Evolutionary conservation across 805 yeast species (phyloP).

Genomic region (Jamesozyma rosinii): DNA sequence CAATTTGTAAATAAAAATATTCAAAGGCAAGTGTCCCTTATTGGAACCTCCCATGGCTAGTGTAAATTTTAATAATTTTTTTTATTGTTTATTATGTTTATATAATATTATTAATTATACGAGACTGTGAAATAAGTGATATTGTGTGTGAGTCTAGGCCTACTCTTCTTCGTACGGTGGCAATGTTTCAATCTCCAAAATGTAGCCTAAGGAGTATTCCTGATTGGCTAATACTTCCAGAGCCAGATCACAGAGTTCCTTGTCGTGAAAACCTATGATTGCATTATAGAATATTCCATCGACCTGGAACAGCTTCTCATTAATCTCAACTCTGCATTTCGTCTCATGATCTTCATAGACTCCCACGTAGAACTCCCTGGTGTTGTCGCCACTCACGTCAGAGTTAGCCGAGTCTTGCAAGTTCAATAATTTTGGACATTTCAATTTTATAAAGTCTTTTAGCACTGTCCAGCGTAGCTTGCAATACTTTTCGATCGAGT

Average conservation of each 20-base stretch:
- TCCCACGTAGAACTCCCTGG: constrained; percentile 31
- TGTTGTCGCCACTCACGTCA: constrained; percentile 13
- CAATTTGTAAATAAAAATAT: no score
- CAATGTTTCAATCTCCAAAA: constrained; percentile 16
- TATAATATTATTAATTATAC: background rate
- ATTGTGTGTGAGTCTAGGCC: background rate
- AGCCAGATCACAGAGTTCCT: constrained; percentile 23
- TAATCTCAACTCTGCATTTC: constrained; percentile 10
- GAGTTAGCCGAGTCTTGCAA: constrained; percentile 6
- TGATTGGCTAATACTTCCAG: constrained; percentile 20
- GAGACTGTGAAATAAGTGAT: background rate
- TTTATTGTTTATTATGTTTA: background rate
- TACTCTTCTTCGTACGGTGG: constrained; percentile 18
- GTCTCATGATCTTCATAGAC: constrained; percentile 27
- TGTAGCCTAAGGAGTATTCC: constrained; percentile 26
- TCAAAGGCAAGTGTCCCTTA: no score
- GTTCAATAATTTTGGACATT: constrained; percentile 23
- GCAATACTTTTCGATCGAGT: constrained; percentile 21
- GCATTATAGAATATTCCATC: constrained; percentile 26
- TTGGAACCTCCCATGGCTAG: no score
- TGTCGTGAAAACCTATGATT: constrained; percentile 28
- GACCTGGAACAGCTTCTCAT: constrained; percentile 13
- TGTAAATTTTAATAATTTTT: no score
- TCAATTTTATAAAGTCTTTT: constrained; percentile 32
- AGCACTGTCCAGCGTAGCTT: constrained; percentile 32